Base-by-base conservation (phyloP, 108 stramenopile genomes). In the Nitzschia sp. region DNA sequence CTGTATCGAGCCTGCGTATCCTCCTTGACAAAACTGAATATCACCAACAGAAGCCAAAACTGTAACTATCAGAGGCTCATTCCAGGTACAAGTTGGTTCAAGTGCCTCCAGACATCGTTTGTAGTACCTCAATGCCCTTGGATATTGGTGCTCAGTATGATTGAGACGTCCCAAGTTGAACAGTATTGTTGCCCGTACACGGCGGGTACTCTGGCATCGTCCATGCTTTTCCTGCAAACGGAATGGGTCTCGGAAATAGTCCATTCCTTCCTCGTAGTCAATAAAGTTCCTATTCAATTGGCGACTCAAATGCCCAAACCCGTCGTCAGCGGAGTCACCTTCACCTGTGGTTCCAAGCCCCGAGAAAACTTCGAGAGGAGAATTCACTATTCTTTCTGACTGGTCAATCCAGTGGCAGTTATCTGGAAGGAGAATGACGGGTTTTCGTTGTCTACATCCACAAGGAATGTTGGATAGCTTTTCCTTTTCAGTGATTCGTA, bases 251-350 rank as follows among this genome's bases (percentile, higher is more conserved):
- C 57, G 40, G 55, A 75, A 83, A 26, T 65, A 57, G 34, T 79
- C 60, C 80, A 86, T 81, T 15, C 85, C 85, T 73, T 86, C 85
- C 53, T 86, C 85, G 38, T 83, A 86, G 41, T 83, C 82, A 6
- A 17, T 6, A 48, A 17, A 48, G n/a, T 48, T 48, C n/a, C 14
- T 17, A 17, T 15, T 17, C 46, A 48, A 17, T 17, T 48, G n/a
- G 3, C 14, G 17, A 17, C n/a, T 48, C 14, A 17, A 48, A 17
- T 48, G 2, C 3, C 46, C 46, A 48, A 17, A 17, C 14, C 17
- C 17, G 29, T 34, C 29, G 29, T 34, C 29, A 34, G 29, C 5
- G 5, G 3, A 34, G 5, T 34, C 29, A 1, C 29, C 29, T 34
- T 34, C 29, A 34, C 29, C 29, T 34, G 29, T 3, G 1, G 29